Conservation (phyloP, 441 rosid genomes). For the Eugenia klotzschiana region DNA sequence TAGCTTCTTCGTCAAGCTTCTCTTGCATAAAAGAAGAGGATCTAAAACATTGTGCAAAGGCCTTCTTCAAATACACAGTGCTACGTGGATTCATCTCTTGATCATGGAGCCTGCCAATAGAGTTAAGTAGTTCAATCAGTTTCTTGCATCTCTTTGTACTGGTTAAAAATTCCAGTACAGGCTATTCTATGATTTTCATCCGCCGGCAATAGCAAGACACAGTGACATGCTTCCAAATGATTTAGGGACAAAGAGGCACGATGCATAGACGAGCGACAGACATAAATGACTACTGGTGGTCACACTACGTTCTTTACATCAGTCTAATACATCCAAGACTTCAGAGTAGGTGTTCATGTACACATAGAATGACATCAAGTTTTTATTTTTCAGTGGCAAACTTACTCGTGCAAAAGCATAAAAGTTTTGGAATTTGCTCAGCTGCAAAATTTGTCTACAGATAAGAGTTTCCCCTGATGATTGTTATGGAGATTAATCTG, state of each 20-base stretch:
- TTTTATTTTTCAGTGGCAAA: background rate
- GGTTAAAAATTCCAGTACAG: background rate
- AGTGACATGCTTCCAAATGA: background rate
- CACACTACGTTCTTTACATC: background rate
- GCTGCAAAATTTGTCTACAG: background rate
- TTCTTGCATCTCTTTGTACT: background rate
- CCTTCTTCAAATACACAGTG: constrained; percentile 23
- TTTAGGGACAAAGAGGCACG: background rate
- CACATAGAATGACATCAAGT: background rate
- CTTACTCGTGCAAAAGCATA: background rate
- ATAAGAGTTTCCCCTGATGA: background rate
- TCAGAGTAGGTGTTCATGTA: background rate
- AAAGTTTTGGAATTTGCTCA: background rate
- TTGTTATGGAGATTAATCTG: background rate
- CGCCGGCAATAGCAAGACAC: background rate
- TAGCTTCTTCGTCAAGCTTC: constrained; percentile 13
- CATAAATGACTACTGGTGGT: background rate
- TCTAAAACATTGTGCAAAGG: constrained; percentile 29
- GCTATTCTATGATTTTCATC: background rate
- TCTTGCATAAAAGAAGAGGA: constrained; percentile 36
- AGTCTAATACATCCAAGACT: background rate
- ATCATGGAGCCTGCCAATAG: constrained; percentile 44
- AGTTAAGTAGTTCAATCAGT: background rate
- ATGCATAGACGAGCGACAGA: background rate
- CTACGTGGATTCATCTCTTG: constrained; percentile 26